These are phyloP conservation scores for Wickerhamiella cacticola DNA, from an alignment of 805 yeast species.

Conservation along the genomic window DNA sequence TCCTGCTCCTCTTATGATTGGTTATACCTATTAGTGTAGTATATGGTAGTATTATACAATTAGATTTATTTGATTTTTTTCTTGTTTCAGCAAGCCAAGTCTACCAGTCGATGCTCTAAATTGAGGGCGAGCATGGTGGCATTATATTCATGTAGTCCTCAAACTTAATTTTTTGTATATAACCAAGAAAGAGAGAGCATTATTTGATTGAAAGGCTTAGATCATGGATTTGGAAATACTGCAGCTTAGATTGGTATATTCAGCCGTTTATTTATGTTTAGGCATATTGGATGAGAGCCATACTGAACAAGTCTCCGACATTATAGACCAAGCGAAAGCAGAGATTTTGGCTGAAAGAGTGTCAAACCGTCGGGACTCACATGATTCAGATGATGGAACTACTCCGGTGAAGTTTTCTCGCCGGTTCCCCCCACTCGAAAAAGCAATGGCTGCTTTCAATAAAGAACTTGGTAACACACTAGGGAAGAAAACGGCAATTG, in stretches of 20 bases:
- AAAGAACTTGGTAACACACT: neutral
- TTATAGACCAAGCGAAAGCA: neutral
- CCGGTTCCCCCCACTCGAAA: neutral
- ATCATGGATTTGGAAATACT: neutral
- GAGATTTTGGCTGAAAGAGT: neutral
- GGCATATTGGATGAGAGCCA: neutral
- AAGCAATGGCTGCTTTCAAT: neutral
- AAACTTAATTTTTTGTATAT: neutral
- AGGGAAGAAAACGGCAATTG: neutral
- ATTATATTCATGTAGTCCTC: neutral
- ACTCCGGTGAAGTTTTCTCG: no score
- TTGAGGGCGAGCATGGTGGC: no score
- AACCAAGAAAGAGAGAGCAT: no score
- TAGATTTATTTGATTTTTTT: neutral
- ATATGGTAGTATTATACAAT: neutral
- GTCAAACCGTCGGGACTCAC: neutral
- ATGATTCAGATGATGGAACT: neutral
- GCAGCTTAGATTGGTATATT: constrained; percentile 3
- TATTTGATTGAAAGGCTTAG: no score
- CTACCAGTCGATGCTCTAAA: no score
- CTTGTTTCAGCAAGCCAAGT: neutral
- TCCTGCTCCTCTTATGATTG: constrained; percentile 57
- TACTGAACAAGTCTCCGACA: neutral
- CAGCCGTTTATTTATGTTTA: neutral
- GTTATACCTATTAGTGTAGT: constrained; percentile 22